Conservation (phyloP, 805 yeast species). For the Geotrichum ghanense region DNA sequence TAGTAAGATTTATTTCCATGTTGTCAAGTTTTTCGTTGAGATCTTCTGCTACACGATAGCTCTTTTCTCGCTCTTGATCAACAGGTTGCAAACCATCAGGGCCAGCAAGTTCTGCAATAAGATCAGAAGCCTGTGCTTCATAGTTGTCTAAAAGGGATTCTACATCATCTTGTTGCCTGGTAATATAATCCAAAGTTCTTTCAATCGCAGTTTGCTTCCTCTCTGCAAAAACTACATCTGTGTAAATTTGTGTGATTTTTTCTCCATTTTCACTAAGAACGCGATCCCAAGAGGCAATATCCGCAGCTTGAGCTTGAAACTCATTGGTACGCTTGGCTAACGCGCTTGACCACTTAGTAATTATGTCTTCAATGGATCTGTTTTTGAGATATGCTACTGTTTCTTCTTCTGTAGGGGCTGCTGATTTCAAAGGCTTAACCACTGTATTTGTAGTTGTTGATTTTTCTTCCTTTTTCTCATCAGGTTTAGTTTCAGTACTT, state of each 20-base stretch:
- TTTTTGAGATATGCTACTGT: conserved; percentile 54
- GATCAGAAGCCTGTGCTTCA: conserved; percentile 43
- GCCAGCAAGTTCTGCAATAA: conserved; percentile 14
- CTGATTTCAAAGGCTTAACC: conserved; percentile 13
- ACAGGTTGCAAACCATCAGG: conserved; percentile 30
- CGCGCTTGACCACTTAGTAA: conserved; percentile 88
- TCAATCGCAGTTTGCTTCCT: conserved; percentile 77
- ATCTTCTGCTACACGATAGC: conserved; percentile 76
- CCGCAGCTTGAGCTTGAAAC: conserved; percentile 63
- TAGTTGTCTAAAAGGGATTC: conserved; percentile 73
- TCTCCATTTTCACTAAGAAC: conserved; percentile 77
- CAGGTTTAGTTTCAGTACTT: conserved; percentile 8
- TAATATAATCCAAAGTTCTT: conserved; percentile 75
- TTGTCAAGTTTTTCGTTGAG: conserved; percentile 71
- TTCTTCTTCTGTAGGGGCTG: conserved; percentile 43
- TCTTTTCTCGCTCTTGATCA: conserved; percentile 82
- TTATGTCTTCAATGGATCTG: conserved; percentile 84
- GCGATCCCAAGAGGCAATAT: conserved; percentile 78
- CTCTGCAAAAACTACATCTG: conserved; percentile 73
- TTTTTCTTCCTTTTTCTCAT: conserved; percentile 6
- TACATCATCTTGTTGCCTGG: conserved; percentile 84
- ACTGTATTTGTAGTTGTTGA: conserved; percentile 5
- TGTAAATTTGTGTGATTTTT: conserved; percentile 64
- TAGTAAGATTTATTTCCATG: conserved; percentile 61
- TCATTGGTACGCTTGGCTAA: conserved; percentile 60